Evolutionary conservation across 2,329 filamentous ascomycete species (phyloP).

Genomic region (Byssoonygena ceratinophila): DNA sequence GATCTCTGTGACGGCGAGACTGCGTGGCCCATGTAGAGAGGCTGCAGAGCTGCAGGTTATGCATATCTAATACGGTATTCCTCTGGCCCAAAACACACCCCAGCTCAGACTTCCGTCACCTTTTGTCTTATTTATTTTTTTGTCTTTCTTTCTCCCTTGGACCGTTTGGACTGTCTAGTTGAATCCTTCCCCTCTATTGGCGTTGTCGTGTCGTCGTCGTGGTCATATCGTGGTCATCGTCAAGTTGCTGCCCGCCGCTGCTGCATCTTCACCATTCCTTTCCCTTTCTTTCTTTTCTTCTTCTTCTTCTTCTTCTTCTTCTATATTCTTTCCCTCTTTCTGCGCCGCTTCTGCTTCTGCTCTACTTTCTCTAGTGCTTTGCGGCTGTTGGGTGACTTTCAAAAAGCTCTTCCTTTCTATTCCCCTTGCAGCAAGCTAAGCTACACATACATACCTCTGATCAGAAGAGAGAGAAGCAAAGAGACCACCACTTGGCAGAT

Average conservation of each 20-base stretch:
- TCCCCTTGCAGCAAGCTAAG: too few relatives aligned
- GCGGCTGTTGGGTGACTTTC: background rate
- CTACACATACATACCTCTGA: too few relatives aligned
- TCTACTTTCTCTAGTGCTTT: background rate
- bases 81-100: constrained; percentile 4
- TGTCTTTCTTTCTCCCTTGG: background rate
- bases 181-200: background rate
- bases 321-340: background rate
- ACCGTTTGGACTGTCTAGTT: background rate
- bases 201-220: too few relatives aligned
- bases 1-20: constrained; percentile 12
- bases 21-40: constrained; percentile 11
- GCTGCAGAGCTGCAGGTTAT: constrained; percentile 11
- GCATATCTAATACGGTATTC: constrained; percentile 10
- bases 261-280: background rate
- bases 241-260: background rate
- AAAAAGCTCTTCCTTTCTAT: too few relatives aligned
- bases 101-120: background rate
- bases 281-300: background rate
- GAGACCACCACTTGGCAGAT: background rate
- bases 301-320: background rate
- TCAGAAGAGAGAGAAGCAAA: background rate
- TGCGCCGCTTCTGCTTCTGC: background rate
- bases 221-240: too few relatives aligned
- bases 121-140: background rate